Conservation (phyloP, 305 asterid species). For the Rubia peregrina region DNA sequence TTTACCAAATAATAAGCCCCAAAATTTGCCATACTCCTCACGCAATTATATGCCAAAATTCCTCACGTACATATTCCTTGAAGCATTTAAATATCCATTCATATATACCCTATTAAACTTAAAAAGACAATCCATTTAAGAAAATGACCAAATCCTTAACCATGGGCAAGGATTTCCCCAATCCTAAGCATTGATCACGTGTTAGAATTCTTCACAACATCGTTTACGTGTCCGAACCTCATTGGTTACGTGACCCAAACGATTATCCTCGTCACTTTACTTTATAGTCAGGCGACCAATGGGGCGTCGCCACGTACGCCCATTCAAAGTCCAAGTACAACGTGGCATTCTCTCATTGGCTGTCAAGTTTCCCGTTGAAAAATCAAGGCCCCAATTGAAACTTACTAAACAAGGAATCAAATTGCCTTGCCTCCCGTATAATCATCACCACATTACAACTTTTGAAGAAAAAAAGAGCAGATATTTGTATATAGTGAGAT, state of each 20-base stretch:
- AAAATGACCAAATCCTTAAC: background rate
- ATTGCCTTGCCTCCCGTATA: background rate
- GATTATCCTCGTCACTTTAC: background rate
- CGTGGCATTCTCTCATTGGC: constrained; percentile 20
- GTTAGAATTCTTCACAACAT: constrained; percentile 40
- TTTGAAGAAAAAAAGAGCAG: too few species aligned
- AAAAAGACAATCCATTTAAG: background rate
- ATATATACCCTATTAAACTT: too few species aligned
- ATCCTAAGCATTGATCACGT: constrained; percentile 53
- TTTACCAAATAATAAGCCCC: too few species aligned
- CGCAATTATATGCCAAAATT: background rate
- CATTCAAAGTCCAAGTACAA: background rate
- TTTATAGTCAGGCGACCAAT: constrained; percentile 14
- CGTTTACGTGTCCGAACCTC: constrained; percentile 32
- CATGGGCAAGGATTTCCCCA: constrained; percentile 19
- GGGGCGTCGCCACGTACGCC: constrained; percentile 19
- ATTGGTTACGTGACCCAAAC: constrained; percentile 11
- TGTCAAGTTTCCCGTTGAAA: background rate
- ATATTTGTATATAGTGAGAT: too few species aligned
- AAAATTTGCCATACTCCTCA: background rate
- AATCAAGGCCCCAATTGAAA: background rate
- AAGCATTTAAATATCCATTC: background rate
- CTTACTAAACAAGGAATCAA: constrained; percentile 2
- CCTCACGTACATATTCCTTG: background rate
- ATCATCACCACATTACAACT: background rate